phyloP scores from a whole-genome alignment of 139 green algal genomes.

The Coelastrella sp. region DNA sequence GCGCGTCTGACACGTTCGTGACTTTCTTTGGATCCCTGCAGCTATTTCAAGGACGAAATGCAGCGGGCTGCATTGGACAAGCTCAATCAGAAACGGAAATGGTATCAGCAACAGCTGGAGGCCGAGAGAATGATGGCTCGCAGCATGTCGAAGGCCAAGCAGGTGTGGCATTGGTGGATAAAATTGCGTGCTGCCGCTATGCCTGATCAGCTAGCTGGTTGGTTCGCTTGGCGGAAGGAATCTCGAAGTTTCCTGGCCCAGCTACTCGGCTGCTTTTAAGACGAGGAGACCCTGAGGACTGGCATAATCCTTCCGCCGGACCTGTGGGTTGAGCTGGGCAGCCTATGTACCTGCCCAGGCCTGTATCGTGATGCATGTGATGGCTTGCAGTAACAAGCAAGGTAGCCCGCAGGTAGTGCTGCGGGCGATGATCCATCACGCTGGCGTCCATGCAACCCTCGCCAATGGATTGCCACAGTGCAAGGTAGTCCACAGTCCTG shows the following conservation, averaged over 20 bases:
- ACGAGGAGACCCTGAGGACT: too few relatives aligned
- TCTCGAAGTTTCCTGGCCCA: background rate
- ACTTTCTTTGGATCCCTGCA: background rate
- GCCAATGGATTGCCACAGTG: background rate
- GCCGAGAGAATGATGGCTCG: conserved; percentile 36
- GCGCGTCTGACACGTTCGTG: background rate
- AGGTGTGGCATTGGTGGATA: conserved; percentile 11
- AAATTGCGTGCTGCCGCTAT: background rate
- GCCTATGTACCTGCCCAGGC: too few relatives aligned
- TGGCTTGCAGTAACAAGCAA: background rate
- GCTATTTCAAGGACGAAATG: conserved; percentile 50
- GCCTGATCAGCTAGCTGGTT: conserved; percentile 9
- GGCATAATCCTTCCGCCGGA: too few relatives aligned
- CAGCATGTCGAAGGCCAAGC: conserved; percentile 28
- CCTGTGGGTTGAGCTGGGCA: too few relatives aligned
- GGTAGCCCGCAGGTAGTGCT: background rate
- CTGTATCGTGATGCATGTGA: background rate
- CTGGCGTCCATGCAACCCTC: background rate
- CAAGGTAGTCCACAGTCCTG: background rate
- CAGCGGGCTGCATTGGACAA: conserved; percentile 36
- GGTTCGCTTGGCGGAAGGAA: conserved; percentile 7
- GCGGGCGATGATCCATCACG: background rate
- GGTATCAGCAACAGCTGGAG: conserved; percentile 51
- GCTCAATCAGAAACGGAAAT: conserved; percentile 48
- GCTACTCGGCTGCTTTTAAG: background rate